These are phyloP conservation scores for Leccinellum rugosiceps DNA, from an alignment of 768 basidiomycete genomes.

Conservation along the genomic window DNA sequence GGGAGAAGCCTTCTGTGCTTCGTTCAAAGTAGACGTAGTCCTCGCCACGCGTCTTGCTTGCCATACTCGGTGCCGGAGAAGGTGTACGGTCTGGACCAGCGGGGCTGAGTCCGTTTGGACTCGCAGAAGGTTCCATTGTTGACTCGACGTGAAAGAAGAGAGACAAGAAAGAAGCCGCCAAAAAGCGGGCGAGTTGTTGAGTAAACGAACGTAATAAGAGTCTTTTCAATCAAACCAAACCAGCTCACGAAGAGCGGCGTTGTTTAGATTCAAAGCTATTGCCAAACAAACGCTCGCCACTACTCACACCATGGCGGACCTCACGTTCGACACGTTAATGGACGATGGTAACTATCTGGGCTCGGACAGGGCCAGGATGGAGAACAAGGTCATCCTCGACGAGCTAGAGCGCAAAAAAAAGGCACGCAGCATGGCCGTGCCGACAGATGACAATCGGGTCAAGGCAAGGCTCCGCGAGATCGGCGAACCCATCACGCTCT, in stretches of 20 bases:
- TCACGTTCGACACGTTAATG: constrained; percentile 70
- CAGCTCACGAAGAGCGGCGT: constrained; percentile 10
- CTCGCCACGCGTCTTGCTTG: constrained; percentile 28
- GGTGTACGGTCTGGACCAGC: constrained; percentile 26
- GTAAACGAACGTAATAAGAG: constrained; percentile 26
- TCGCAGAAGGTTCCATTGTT: constrained; percentile 28
- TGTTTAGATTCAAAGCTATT: constrained; percentile 33
- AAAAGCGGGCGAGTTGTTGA: constrained; percentile 5
- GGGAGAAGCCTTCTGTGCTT: constrained; percentile 74
- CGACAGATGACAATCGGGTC: constrained; percentile 95
- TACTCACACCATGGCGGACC: constrained; percentile 57
- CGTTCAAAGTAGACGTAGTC: constrained; percentile 97
- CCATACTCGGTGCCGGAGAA: constrained; percentile 31
- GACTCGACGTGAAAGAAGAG: neutral
- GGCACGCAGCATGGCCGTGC: constrained; percentile 88
- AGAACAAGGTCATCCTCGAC: constrained; percentile 86
- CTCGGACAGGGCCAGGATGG: constrained; percentile 69
- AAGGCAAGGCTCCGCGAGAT: constrained; percentile 86
- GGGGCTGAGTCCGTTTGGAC: constrained; percentile 18
- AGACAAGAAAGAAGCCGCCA: constrained; percentile 7
- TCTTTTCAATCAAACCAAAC: too few relatives aligned
- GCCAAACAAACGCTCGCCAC: constrained; percentile 33
- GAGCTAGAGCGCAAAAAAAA: constrained; percentile 99
- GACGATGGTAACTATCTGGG: constrained; percentile 78
- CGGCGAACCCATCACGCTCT: constrained; percentile 95